A percentile compares a stretch with the other conserved stretches of the same genome.
Evolutionary conservation across 768 basidiomycete genomes (phyloP).

Genomic region (Strobilomyces echinocephalus): DNA sequence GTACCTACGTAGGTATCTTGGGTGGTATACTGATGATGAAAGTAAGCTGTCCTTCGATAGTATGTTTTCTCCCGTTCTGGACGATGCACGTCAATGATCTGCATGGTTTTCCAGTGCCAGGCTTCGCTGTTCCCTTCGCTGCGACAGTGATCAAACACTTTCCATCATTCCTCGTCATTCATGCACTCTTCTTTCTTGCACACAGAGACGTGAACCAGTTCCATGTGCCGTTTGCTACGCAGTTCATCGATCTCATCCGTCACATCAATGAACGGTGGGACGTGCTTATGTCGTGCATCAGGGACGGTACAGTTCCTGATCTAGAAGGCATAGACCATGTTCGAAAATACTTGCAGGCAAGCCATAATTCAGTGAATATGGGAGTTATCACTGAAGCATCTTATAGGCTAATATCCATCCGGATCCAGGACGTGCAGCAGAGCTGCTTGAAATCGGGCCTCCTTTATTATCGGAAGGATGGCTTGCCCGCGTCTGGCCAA

Average conservation of each 20-base stretch:
- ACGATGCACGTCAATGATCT: neutral
- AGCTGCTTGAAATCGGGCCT: slow-evolving; percentile 12
- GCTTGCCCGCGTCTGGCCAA: slow-evolving; percentile 17
- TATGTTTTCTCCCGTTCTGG: neutral
- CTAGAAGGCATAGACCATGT: slow-evolving; percentile 8
- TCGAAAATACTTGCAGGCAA: slow-evolving; percentile 13
- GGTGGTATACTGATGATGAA: slow-evolving; percentile 12
- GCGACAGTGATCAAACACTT: slow-evolving; percentile 9
- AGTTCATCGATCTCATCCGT: slow-evolving; percentile 14
- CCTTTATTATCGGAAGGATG: slow-evolving; percentile 14
- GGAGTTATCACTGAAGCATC: neutral
- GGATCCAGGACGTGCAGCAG: slow-evolving; percentile 16
- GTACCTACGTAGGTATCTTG: slow-evolving; percentile 1
- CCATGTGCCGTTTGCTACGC: neutral
- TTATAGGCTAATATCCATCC: slow-evolving; percentile 9
- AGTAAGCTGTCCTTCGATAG: neutral
- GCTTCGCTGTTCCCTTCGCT: slow-evolving; percentile 12
- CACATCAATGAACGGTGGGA: slow-evolving; percentile 17
- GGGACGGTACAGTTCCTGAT: slow-evolving; percentile 13
- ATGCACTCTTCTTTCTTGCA: slow-evolving; percentile 18
- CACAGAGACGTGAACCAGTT: slow-evolving; percentile 1
- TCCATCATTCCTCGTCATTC: slow-evolving; percentile 18
- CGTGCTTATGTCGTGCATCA: slow-evolving; percentile 13
- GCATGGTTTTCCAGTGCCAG: slow-evolving; percentile 6
- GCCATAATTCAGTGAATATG: neutral